Conservation (phyloP, 176 grass and related monocot species). For the Rhynchospora tenuis region DNA sequence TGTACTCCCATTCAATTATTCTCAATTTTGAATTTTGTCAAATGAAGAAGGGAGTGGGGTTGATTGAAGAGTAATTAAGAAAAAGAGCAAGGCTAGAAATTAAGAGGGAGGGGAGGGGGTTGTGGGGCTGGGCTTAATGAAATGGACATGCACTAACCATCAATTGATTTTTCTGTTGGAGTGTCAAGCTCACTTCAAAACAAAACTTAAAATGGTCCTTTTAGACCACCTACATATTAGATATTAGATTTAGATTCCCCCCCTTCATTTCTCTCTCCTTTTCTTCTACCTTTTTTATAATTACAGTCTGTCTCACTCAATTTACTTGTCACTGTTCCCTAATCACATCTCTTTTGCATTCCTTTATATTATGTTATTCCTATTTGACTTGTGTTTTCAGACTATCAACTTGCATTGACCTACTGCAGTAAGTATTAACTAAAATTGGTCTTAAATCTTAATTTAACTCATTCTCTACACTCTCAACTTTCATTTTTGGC, state of each 20-base stretch:
- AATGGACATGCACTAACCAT: conserved; percentile 10
- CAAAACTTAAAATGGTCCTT: not conserved
- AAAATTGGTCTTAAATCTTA: no score
- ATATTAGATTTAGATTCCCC: not conserved
- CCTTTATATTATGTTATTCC: no score
- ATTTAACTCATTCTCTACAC: not conserved
- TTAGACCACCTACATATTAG: not conserved
- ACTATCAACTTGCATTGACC: no score
- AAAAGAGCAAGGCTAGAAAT: not conserved
- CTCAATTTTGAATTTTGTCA: not conserved
- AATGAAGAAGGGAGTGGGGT: not conserved
- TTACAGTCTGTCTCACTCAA: not conserved
- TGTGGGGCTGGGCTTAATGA: not conserved
- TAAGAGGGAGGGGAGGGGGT: not conserved
- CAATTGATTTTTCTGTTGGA: conserved; percentile 22
- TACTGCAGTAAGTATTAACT: no score
- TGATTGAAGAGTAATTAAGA: not conserved
- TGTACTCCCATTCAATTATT: not conserved
- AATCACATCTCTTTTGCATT: no score
- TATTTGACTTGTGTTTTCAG: no score
- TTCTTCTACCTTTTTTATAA: not conserved
- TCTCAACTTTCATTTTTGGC: not conserved
- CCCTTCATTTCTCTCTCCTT: not conserved
- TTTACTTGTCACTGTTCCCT: no score
- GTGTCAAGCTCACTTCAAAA: not conserved